These are phyloP conservation scores for Clarireedia hainanense DNA, from an alignment of 2,329 filamentous ascomycete species.

Conservation along the genomic window DNA sequence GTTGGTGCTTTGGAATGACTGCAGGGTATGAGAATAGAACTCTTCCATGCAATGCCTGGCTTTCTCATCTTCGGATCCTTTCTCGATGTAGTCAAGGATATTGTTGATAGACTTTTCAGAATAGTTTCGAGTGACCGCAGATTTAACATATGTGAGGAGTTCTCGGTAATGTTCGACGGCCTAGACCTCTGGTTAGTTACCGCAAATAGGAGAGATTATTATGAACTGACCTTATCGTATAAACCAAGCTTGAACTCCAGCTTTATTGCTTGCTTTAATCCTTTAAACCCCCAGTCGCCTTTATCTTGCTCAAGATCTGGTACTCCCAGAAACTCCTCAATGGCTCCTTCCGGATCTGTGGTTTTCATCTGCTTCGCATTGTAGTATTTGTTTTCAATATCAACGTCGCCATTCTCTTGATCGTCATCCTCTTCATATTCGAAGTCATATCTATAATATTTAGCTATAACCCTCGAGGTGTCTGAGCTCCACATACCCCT, in stretches of 20 bases:
- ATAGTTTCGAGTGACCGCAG: slow-evolving; percentile 93
- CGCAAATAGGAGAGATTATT: neutral
- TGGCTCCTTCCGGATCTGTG: slow-evolving; percentile 77
- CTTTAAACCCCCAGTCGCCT: slow-evolving; percentile 98
- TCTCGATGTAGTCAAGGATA: slow-evolving; percentile 97
- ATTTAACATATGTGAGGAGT: slow-evolving; percentile 94
- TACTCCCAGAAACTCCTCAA: slow-evolving; percentile 86
- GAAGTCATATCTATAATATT: slow-evolving; percentile 68
- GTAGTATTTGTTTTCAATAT: slow-evolving; percentile 99
- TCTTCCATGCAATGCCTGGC: slow-evolving; percentile 81
- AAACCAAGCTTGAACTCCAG: slow-evolving; percentile 87
- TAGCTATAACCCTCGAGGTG: slow-evolving; percentile 11
- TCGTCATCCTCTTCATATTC: slow-evolving; percentile 91
- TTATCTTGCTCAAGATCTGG: slow-evolving; percentile 81
- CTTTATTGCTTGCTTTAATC: slow-evolving; percentile 95
- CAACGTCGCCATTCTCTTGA: slow-evolving; percentile 79
- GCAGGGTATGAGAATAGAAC: slow-evolving; percentile 88
- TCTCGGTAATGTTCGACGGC: slow-evolving; percentile 89
- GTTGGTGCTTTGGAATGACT: slow-evolving; percentile 94
- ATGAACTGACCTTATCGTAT: slow-evolving; percentile 64
- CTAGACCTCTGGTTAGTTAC: slow-evolving; percentile 36
- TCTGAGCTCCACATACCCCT: slow-evolving; percentile 52
- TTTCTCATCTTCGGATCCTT: slow-evolving; percentile 64
- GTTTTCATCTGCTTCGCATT: slow-evolving; percentile 96
- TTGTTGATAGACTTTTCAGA: slow-evolving; percentile 99